Evolutionary conservation across 257 asterid genomes (phyloP).

Genomic region (Solanum infundibuliforme): DNA sequence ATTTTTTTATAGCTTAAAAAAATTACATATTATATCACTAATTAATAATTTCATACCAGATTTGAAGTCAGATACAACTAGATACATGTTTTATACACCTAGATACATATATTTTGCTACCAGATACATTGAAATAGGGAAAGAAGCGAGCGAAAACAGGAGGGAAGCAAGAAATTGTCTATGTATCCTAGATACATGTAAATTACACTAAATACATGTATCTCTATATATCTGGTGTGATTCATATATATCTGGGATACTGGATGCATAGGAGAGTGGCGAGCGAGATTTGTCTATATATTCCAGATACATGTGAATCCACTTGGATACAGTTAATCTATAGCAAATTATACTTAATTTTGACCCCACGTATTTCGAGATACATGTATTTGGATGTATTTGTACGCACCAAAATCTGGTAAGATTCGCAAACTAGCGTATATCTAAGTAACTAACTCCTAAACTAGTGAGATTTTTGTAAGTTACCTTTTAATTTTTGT

Average conservation of each 20-base stretch:
- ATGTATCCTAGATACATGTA: background rate
- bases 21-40: too few species aligned
- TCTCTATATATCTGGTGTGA: background rate
- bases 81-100: background rate
- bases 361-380: background rate
- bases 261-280: background rate
- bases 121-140: background rate
- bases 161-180: background rate
- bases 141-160: background rate
- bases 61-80: background rate
- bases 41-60: background rate
- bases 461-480: background rate
- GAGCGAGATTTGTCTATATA: background rate
- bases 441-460: background rate
- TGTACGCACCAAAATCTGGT: background rate
- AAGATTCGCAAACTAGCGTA: background rate
- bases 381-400: too few species aligned
- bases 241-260: background rate
- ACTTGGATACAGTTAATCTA: too few species aligned
- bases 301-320: accelerated
- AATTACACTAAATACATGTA: background rate
- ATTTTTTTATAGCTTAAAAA: background rate
- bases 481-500: background rate
- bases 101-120: too few species aligned
- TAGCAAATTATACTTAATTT: background rate